Conservation (phyloP, 148 eudicot genomes). For the Selenicereus undatus region DNA sequence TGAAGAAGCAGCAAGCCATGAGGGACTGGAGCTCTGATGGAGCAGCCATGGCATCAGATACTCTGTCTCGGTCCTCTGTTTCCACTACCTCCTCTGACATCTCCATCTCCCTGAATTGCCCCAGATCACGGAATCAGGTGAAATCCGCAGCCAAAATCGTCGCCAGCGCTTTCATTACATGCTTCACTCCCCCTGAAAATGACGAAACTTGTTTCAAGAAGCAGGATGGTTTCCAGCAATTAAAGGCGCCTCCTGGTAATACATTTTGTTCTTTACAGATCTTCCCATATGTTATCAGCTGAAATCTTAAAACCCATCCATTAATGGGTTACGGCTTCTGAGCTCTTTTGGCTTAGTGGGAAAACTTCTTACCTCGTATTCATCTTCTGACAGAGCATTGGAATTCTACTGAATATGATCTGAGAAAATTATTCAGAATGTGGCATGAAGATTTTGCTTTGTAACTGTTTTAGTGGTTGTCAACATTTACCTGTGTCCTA, state of each 20-base stretch:
- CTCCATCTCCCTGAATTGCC: not conserved
- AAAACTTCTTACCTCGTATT: not conserved
- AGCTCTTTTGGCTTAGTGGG: not conserved
- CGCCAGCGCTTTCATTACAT: constrained; percentile 53
- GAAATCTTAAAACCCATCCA: not conserved
- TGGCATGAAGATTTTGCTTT: not conserved
- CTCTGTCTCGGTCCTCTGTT: constrained; percentile 24
- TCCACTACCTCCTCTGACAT: constrained; percentile 37
- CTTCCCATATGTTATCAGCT: no score
- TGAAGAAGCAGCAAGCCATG: constrained; percentile 6
- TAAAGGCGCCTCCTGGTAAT: constrained; percentile 23
- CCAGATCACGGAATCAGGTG: constrained; percentile 38
- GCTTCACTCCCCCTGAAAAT: constrained; percentile 71
- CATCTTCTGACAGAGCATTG: not conserved
- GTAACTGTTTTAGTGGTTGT: not conserved
- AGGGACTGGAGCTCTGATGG: constrained; percentile 27
- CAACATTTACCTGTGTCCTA: no score
- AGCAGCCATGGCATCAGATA: constrained; percentile 28
- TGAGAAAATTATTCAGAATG: not conserved
- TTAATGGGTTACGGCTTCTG: not conserved
- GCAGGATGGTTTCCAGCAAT: not conserved
- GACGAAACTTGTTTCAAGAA: not conserved
- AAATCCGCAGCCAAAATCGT: constrained; percentile 46
- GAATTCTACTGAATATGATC: not conserved
- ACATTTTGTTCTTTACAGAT: not conserved